These are phyloP conservation scores for Nakataea oryzae DNA, from an alignment of 2,329 filamentous ascomycete species.

Conservation along the genomic window DNA sequence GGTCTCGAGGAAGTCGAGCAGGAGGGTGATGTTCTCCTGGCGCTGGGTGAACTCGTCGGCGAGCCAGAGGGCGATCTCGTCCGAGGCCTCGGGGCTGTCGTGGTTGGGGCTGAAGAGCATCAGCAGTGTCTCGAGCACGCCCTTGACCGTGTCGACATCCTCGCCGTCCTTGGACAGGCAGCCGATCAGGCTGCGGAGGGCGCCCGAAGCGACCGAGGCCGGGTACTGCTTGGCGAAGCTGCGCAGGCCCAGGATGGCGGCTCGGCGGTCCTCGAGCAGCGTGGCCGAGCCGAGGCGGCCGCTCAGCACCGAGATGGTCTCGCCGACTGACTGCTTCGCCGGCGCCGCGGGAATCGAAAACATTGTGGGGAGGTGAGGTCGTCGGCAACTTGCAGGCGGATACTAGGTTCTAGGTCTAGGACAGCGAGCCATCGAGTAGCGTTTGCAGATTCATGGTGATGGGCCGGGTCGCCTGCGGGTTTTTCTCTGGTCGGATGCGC, in stretches of 20 bases:
- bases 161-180: constrained; percentile 80
- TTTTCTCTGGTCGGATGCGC: not conserved
- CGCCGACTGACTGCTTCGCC: constrained; percentile 89
- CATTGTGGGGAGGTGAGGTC: constrained; percentile 31
- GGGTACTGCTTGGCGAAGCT: constrained; percentile 97
- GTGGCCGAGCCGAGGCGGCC: constrained; percentile 81
- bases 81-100: constrained; percentile 79
- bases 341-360: constrained; percentile 63
- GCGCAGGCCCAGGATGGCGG: constrained; percentile 82
- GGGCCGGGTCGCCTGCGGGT: not conserved
- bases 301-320: constrained; percentile 86
- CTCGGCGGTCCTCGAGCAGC: constrained; percentile 85
- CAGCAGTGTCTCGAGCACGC: constrained; percentile 87
- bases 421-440: not conserved
- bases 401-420: not conserved
- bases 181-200: constrained; percentile 78
- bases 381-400: not conserved
- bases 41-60: constrained; percentile 97
- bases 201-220: constrained; percentile 87
- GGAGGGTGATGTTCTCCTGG: constrained; percentile 88
- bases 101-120: constrained; percentile 74
- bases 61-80: constrained; percentile 91
- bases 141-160: constrained; percentile 92
- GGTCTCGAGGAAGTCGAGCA: constrained; percentile 81
- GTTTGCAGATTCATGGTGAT: not conserved